Percentiles rank a stretch among this genome's conserved stretches.
Conservation (phyloP, 306 rosid genomes). For the Vachellia collinsii region DNA sequence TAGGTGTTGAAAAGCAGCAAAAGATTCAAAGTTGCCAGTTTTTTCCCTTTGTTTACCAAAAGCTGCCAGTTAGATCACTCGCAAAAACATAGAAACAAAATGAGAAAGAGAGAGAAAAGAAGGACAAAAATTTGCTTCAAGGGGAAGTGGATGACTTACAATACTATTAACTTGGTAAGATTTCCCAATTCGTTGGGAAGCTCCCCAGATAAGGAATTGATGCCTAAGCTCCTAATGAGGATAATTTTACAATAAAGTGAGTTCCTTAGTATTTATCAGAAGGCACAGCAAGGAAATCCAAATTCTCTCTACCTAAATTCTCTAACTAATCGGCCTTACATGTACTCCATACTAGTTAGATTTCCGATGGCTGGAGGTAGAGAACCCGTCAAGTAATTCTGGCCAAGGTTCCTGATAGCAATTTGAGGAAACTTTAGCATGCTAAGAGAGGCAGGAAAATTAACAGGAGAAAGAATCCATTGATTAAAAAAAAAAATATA, state of each 20-base stretch:
- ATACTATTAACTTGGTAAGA: conserved; percentile 45
- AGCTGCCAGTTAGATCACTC: neutral
- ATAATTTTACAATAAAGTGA: neutral
- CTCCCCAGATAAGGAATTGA: conserved; percentile 71
- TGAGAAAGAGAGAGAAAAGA: neutral
- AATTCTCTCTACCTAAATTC: too few relatives aligned
- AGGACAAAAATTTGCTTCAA: neutral
- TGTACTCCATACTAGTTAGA: conserved; percentile 63
- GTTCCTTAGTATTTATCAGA: neutral
- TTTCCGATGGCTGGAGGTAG: conserved; percentile 70
- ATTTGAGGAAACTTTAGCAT: conserved; percentile 13
- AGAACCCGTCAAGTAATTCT: conserved; percentile 68
- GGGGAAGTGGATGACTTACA: conserved; percentile 51
- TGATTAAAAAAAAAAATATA: too few relatives aligned
- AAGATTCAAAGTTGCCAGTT: neutral
- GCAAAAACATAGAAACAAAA: neutral
- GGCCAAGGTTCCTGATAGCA: conserved; percentile 57
- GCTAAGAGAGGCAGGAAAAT: neutral
- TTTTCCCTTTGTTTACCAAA: too few relatives aligned
- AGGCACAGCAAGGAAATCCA: neutral
- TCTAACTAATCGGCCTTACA: conserved; percentile 49
- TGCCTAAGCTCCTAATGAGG: conserved; percentile 55
- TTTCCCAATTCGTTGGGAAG: conserved; percentile 74
- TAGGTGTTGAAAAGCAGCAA: neutral
- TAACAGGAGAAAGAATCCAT: neutral